These are phyloP conservation scores for Yamadazyma friedrichii DNA, from an alignment of 1,139 yeast genomes.

Conservation along the genomic window DNA sequence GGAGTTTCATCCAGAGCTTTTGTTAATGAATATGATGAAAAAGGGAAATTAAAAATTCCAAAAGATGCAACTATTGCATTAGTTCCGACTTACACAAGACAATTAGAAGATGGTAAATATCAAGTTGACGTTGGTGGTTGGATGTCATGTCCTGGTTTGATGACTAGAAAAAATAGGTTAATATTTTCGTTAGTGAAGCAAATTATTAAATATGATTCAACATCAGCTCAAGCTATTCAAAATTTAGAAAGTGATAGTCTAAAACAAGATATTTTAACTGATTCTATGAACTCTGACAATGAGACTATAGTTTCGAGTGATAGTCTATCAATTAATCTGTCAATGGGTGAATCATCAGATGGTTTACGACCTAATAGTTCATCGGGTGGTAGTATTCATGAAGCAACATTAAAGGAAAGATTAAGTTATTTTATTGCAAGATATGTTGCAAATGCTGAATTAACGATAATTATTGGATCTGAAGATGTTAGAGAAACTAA, in stretches of 20 bases:
- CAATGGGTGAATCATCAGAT: background rate
- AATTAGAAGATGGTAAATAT: slow-evolving; percentile 27
- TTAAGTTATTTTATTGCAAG: slow-evolving; percentile 61
- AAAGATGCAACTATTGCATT: slow-evolving; percentile 38
- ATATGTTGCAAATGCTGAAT: slow-evolving; percentile 51
- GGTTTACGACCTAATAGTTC: slow-evolving; percentile 1
- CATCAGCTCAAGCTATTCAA: slow-evolving; percentile 25
- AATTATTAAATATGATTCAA: slow-evolving; percentile 47
- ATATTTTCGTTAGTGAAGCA: slow-evolving; percentile 70
- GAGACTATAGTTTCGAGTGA: slow-evolving; percentile 15
- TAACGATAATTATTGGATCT: slow-evolving; percentile 54
- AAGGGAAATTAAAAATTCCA: slow-evolving; percentile 36
- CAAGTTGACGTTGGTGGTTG: slow-evolving; percentile 72
- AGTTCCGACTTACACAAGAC: slow-evolving; percentile 67
- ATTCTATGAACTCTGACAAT: slow-evolving; percentile 11
- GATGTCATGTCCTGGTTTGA: slow-evolving; percentile 67
- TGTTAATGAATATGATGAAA: slow-evolving; percentile 27
- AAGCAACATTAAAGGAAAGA: slow-evolving; percentile 51
- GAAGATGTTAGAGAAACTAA: slow-evolving; percentile 21
- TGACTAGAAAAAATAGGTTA: slow-evolving; percentile 68
- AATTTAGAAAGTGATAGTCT: slow-evolving; percentile 31
- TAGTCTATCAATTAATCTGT: slow-evolving; percentile 6
- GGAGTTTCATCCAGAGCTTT: slow-evolving; percentile 43
- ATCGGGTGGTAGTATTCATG: slow-evolving; percentile 17
- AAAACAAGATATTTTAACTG: slow-evolving; percentile 27